phyloP scores from a whole-genome alignment of 345 rosid genomes.

The Psidium friedrichsthalianum region DNA sequence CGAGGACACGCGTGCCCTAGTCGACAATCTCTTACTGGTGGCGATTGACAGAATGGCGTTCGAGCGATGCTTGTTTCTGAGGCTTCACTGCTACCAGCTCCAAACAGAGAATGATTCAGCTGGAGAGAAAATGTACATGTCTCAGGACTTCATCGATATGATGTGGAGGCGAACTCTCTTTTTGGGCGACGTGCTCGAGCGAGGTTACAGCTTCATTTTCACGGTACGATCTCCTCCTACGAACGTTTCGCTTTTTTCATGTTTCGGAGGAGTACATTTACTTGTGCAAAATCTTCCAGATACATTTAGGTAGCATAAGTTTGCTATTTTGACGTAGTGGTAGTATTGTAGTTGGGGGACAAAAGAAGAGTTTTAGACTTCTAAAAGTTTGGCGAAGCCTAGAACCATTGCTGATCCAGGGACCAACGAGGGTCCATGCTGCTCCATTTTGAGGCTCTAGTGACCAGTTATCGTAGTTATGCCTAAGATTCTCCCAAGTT shows the following conservation, averaged over 20 bases:
- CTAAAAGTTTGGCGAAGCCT: not conserved
- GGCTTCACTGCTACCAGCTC: slow-evolving; percentile 64
- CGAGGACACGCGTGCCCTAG: slow-evolving; percentile 30
- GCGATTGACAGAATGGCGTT: slow-evolving; percentile 50
- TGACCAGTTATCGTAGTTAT: not conserved
- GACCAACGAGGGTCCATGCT: not conserved
- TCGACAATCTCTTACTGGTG: slow-evolving; percentile 37
- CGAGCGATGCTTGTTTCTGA: slow-evolving; percentile 44
- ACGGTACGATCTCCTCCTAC: slow-evolving; percentile 23
- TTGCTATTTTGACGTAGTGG: not conserved
- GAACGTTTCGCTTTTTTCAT: not conserved
- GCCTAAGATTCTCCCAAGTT: not conserved
- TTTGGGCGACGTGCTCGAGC: slow-evolving; percentile 44
- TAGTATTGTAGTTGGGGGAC: not conserved
- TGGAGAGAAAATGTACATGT: slow-evolving; percentile 57
- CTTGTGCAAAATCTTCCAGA: not conserved
- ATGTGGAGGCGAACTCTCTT: slow-evolving; percentile 75
- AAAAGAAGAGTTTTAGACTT: not conserved
- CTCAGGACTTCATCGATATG: slow-evolving; percentile 60
- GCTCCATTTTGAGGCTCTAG: not conserved
- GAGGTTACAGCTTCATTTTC: slow-evolving; percentile 59
- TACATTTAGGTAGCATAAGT: not conserved
- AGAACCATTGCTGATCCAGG: not conserved
- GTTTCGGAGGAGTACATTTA: not conserved
- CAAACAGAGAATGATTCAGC: slow-evolving; percentile 29